These are phyloP conservation scores for Saturnispora mendoncae DNA, from an alignment of 805 yeast genomes.

Conservation along the genomic window DNA sequence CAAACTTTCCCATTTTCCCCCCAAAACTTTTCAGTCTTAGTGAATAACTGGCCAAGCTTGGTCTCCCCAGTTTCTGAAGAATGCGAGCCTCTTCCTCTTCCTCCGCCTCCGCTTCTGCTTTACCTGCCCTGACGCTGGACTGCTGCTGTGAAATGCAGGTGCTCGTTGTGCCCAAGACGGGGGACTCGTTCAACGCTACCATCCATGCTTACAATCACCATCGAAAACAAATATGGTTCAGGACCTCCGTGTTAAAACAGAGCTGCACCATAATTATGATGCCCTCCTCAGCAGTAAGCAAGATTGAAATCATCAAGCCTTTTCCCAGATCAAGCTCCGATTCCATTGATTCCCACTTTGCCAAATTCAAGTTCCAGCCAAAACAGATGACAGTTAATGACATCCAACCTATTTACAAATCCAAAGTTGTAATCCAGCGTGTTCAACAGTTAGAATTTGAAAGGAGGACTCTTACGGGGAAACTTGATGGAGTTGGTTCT, in stretches of 20 bases:
- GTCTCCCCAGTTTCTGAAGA: too few species aligned
- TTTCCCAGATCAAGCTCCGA: neutral
- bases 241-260: neutral
- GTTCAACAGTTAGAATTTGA: constrained; percentile 2
- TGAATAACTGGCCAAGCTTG: too few species aligned
- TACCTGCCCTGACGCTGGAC: constrained; percentile 1
- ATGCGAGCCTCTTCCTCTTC: neutral
- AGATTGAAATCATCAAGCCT: neutral
- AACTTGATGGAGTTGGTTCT: constrained; percentile 3
- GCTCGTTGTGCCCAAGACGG: constrained; percentile 1
- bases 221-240: constrained; percentile 3
- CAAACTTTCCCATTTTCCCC: neutral
- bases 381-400: neutral
- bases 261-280: neutral
- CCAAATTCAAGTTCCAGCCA: constrained; percentile 1
- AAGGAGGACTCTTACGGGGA: neutral
- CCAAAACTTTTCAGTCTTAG: neutral
- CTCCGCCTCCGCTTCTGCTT: neutral
- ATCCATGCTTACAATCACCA: constrained; percentile 7
- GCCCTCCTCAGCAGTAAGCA: neutral
- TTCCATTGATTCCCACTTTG: constrained; percentile 2
- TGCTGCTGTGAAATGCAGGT: constrained; percentile 6
- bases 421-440: neutral
- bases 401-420: constrained; percentile 3
- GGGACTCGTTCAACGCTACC: neutral